Evolutionary conservation across 345 rosid genomes (phyloP).

Genomic region (Hypericum androsaemum): DNA sequence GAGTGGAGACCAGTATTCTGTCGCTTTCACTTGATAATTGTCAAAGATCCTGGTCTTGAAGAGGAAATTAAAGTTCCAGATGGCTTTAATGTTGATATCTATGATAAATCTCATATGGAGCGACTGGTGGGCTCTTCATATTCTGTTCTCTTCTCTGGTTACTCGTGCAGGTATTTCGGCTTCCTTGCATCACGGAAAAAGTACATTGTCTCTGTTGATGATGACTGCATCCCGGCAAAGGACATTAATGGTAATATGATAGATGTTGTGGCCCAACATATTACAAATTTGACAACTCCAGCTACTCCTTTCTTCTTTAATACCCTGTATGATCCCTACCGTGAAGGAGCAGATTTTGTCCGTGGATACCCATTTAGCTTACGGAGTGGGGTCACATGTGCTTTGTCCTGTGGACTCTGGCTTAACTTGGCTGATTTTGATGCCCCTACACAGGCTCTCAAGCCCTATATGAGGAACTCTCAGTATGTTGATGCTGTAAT

Average conservation of each 20-base stretch:
- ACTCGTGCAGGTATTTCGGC: conserved; percentile 89
- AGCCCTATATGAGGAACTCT: conserved; percentile 55
- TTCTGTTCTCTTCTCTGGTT: conserved; percentile 62
- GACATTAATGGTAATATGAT: conserved; percentile 51
- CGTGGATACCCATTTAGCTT: conserved; percentile 97
- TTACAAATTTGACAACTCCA: conserved; percentile 54
- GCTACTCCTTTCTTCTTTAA: conserved; percentile 95
- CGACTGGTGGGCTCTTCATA: conserved; percentile 42
- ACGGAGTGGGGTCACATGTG: conserved; percentile 69
- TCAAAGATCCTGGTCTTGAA: conserved; percentile 85
- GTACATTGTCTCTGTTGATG: conserved; percentile 72
- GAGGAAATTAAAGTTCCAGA: conserved; percentile 72
- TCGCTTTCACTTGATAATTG: conserved; percentile 72
- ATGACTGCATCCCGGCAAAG: conserved; percentile 77
- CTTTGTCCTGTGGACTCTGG: conserved; percentile 91
- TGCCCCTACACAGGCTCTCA: conserved; percentile 95
- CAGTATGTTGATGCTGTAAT: conserved; percentile 75
- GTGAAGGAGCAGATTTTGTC: conserved; percentile 84
- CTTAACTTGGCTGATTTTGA: conserved; percentile 81
- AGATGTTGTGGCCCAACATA: conserved; percentile 75
- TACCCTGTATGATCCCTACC: conserved; percentile 78
- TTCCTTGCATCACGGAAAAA: conserved; percentile 74
- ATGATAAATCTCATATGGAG: conserved; percentile 62
- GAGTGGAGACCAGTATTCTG: conserved; percentile 67
- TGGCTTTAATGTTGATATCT: conserved; percentile 66